phyloP scores from a whole-genome alignment of 805 yeast genomes.

The Yarrowia keelungensis region DNA sequence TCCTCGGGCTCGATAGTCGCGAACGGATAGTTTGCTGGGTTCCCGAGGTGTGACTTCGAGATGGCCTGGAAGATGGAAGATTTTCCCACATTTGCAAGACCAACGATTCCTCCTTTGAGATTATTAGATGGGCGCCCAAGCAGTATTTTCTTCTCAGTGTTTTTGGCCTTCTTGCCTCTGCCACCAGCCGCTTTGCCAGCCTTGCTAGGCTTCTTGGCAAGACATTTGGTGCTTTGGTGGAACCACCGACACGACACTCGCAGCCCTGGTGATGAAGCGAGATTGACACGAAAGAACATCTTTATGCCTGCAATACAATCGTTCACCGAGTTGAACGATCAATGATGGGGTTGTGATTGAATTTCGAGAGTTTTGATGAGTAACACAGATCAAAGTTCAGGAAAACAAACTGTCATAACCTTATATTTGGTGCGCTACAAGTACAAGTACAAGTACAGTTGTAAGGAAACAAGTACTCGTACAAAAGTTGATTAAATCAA shows the following conservation, averaged over 20 bases:
- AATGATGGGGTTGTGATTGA: too few relatives aligned
- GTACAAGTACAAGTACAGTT: too few relatives aligned
- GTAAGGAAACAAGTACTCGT: too few relatives aligned
- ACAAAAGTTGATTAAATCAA: too few relatives aligned
- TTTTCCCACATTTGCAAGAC: constrained; percentile 72
- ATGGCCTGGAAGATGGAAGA: constrained; percentile 66
- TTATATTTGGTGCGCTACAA: too few relatives aligned
- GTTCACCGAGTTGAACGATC: too few relatives aligned
- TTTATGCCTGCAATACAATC: too few relatives aligned
- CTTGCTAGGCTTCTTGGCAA: constrained; percentile 18
- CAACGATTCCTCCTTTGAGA: constrained; percentile 62
- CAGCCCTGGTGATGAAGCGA: neutral
- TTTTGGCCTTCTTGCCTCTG: constrained; percentile 17
- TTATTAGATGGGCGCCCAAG: constrained; percentile 74
- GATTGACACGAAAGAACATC: too few relatives aligned
- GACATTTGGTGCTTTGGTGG: neutral
- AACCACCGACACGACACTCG: neutral
- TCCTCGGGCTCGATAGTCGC: constrained; percentile 80
- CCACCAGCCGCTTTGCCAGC: neutral
- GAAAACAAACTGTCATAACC: too few relatives aligned
- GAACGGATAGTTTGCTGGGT: constrained; percentile 72
- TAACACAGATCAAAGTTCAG: too few relatives aligned
- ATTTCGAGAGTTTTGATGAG: too few relatives aligned
- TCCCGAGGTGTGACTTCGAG: constrained; percentile 67
- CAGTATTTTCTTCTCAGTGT: constrained; percentile 49